Percentiles rank a stretch among this genome's conserved stretches.
phyloP scores from a whole-genome alignment of 345 rosid genomes.

The Odontarrhena argentea region DNA sequence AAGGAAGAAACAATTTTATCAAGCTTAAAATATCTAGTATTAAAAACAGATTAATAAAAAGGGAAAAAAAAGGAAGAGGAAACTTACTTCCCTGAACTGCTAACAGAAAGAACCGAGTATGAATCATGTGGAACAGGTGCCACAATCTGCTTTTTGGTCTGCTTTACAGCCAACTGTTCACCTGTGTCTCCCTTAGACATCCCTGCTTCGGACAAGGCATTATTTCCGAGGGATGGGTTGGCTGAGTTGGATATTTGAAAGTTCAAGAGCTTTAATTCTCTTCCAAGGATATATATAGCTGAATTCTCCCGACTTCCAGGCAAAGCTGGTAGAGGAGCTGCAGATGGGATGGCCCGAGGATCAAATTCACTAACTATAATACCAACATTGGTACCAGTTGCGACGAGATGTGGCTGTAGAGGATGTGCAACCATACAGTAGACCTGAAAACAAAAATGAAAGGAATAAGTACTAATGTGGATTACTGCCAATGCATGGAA shows the following conservation, averaged over 20 bases:
- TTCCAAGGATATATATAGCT: slow-evolving; percentile 80
- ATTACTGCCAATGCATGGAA: slow-evolving; percentile 23
- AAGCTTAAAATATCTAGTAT: slow-evolving; percentile 26
- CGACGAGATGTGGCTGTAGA: slow-evolving; percentile 97
- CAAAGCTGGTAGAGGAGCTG: slow-evolving; percentile 81
- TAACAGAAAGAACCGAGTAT: slow-evolving; percentile 86
- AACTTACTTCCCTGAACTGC: slow-evolving; percentile 98
- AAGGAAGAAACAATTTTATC: slow-evolving; percentile 8
- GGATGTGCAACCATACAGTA: slow-evolving; percentile 98
- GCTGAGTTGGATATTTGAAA: slow-evolving; percentile 81
- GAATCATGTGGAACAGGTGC: slow-evolving; percentile 98
- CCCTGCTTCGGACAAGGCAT: slow-evolving; percentile 83
- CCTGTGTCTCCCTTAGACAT: slow-evolving; percentile 72
- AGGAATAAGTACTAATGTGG: slow-evolving; percentile 35
- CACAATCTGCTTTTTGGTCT: slow-evolving; percentile 81
- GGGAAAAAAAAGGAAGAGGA: neutral
- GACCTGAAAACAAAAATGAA: slow-evolving; percentile 57
- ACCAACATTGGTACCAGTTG: slow-evolving; percentile 93
- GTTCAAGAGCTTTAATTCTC: slow-evolving; percentile 84
- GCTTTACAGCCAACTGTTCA: slow-evolving; percentile 81
- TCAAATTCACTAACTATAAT: slow-evolving; percentile 95
- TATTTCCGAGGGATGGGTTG: slow-evolving; percentile 87
- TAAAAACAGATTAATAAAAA: neutral
- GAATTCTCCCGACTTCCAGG: slow-evolving; percentile 92
- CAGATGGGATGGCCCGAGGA: slow-evolving; percentile 87